phyloP scores from a whole-genome alignment of 441 rosid genomes.

The Viola pubescens region DNA sequence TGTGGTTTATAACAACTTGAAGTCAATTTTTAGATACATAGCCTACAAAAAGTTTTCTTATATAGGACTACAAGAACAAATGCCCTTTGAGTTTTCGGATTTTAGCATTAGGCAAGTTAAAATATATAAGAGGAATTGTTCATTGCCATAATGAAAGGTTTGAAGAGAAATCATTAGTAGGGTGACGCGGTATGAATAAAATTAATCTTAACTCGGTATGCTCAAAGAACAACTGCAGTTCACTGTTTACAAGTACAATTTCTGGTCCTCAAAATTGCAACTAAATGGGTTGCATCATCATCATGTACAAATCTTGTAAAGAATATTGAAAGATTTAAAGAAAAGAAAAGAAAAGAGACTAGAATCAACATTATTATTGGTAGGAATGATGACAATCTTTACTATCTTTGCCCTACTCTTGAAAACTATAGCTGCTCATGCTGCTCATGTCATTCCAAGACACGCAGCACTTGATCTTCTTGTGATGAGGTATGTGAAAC shows the following conservation, averaged over 20 bases:
- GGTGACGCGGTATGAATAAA: too few relatives aligned
- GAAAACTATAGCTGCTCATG: constrained; percentile 6
- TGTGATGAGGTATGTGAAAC: constrained; percentile 72
- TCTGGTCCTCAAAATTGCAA: constrained; percentile 27
- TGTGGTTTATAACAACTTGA: not conserved
- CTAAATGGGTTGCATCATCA: constrained; percentile 36
- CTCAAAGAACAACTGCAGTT: not conserved
- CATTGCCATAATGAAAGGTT: too few relatives aligned
- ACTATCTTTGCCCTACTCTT: not conserved
- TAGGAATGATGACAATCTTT: not conserved
- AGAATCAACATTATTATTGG: constrained; percentile 14
- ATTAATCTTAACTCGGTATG: too few relatives aligned
- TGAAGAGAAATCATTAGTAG: too few relatives aligned
- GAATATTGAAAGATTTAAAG: not conserved
- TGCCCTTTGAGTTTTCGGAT: too few relatives aligned
- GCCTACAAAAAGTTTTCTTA: too few relatives aligned
- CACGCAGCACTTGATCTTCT: constrained; percentile 72
- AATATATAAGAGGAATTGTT: too few relatives aligned
- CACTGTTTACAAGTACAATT: constrained; percentile 2
- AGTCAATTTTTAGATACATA: too few relatives aligned
- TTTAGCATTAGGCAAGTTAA: too few relatives aligned
- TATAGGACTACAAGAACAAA: too few relatives aligned
- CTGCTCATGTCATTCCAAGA: constrained; percentile 60
- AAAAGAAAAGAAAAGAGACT: constrained; percentile 1
- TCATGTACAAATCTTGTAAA: constrained; percentile 24